These are phyloP conservation scores for Sporothrix humicola DNA, from an alignment of 2,329 filamentous ascomycete genomes.

Conservation along the genomic window DNA sequence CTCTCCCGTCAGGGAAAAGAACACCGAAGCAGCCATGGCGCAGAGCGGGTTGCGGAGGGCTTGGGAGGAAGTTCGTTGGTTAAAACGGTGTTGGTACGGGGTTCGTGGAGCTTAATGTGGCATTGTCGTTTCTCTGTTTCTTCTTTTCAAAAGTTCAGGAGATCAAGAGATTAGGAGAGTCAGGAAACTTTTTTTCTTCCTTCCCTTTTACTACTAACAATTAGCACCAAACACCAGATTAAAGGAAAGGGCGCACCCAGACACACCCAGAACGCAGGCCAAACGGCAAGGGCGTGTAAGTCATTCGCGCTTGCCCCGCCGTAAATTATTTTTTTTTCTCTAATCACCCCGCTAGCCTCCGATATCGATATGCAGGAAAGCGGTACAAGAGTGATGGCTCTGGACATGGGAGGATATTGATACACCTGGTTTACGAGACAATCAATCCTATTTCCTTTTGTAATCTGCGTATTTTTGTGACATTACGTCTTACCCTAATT, in stretches of 20 bases:
- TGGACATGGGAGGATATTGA: background rate
- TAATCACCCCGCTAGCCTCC: slow-evolving; percentile 24
- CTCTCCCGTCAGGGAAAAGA: slow-evolving; percentile 38
- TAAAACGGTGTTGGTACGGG: background rate
- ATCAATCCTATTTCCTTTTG: no score
- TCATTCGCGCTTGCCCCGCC: slow-evolving; percentile 21
- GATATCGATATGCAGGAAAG: slow-evolving; percentile 25
- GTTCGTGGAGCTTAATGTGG: slow-evolving; percentile 13
- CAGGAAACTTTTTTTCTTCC: slow-evolving; percentile 20
- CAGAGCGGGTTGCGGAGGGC: background rate
- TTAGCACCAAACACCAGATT: no score
- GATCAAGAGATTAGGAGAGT: no score
- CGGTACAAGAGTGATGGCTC: background rate
- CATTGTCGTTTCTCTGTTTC: slow-evolving; percentile 29
- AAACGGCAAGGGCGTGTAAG: slow-evolving; percentile 27
- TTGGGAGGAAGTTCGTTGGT: slow-evolving; percentile 8
- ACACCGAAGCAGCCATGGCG: slow-evolving; percentile 36
- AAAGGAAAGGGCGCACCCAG: no score
- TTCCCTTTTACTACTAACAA: no score
- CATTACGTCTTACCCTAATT: no score
- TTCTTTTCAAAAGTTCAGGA: background rate
- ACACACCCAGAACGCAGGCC: background rate
- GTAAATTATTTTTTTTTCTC: slow-evolving; percentile 22
- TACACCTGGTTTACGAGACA: no score
- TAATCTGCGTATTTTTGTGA: no score